Conservation (phyloP, 768 basidiomycete species). For the Pleurotus cornucopiae region DNA sequence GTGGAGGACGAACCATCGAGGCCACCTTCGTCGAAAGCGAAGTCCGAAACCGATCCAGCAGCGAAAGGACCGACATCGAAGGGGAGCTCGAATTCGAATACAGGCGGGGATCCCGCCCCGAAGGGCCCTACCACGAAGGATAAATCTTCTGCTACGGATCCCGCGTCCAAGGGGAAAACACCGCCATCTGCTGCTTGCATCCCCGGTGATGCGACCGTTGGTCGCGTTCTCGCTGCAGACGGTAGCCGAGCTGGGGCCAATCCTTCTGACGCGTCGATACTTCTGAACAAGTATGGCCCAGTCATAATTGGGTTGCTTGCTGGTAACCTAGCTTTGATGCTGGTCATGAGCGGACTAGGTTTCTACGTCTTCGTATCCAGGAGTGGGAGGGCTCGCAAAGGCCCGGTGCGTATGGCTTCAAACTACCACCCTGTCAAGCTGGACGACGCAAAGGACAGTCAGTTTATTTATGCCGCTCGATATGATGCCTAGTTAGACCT, state of each 20-base stretch:
- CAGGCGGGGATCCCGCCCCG: background rate
- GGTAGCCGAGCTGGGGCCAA: background rate
- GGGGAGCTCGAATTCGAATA: background rate
- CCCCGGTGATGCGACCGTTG: background rate
- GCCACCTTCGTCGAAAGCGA: background rate
- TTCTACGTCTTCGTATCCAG: conserved; percentile 1
- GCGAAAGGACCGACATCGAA: background rate
- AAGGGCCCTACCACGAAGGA: no score
- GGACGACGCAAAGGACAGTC: background rate
- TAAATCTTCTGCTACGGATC: no score
- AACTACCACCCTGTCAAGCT: conserved; percentile 5
- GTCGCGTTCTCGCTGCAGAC: background rate
- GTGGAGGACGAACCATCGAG: background rate
- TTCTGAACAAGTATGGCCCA: conserved; percentile 2
- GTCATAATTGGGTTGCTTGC: conserved; percentile 1
- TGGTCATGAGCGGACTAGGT: background rate
- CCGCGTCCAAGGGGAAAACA: background rate
- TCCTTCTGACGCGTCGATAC: background rate
- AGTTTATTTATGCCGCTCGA: background rate
- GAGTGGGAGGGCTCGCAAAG: conserved; percentile 1
- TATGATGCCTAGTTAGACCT: background rate
- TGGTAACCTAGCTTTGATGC: conserved; percentile 1
- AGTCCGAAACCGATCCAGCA: background rate
- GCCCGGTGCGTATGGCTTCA: background rate
- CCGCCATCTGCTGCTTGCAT: background rate